These are phyloP conservation scores for Aspergillus pseudoterreus DNA, from an alignment of 2,329 filamentous ascomycete species.

Conservation along the genomic window DNA sequence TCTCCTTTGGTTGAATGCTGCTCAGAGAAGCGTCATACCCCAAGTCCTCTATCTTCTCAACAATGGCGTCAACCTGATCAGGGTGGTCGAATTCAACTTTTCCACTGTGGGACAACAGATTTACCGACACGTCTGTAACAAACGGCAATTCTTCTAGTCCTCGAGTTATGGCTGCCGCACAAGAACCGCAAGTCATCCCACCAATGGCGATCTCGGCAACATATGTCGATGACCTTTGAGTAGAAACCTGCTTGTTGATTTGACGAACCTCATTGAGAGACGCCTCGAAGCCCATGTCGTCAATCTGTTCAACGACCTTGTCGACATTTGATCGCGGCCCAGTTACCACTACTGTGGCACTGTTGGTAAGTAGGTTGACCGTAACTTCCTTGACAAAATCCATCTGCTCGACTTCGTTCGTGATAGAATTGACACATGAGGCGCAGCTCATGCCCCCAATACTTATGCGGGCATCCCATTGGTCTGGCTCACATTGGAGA, in stretches of 20 bases:
- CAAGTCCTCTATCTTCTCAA: constrained; percentile 52
- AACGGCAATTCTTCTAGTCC: constrained; percentile 46
- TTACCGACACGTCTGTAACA: constrained; percentile 48
- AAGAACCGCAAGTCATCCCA: constrained; percentile 59
- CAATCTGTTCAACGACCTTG: constrained; percentile 46
- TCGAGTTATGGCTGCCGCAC: constrained; percentile 48
- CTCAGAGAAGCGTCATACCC: constrained; percentile 65
- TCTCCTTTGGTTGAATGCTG: constrained; percentile 28
- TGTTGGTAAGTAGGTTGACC: constrained; percentile 66
- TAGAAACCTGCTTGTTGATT: constrained; percentile 3
- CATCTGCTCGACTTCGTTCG: constrained; percentile 54
- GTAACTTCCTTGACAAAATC: constrained; percentile 56
- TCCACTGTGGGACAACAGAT: constrained; percentile 50
- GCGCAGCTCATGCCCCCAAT: constrained; percentile 73
- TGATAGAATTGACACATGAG: constrained; percentile 63
- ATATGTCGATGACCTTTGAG: constrained; percentile 16
- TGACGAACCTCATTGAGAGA: constrained; percentile 34
- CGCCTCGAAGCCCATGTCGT: constrained; percentile 49
- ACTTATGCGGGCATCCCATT: constrained; percentile 37
- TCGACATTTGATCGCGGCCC: constrained; percentile 46
- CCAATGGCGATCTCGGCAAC: constrained; percentile 49
- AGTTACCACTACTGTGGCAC: constrained; percentile 57
- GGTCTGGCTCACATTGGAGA: constrained; percentile 1
- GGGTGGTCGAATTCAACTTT: constrained; percentile 48
- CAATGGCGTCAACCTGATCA: constrained; percentile 43